Evolutionary conservation across 306 rosid species (phyloP).

Genomic region (Luffa aegyptiaca): DNA sequence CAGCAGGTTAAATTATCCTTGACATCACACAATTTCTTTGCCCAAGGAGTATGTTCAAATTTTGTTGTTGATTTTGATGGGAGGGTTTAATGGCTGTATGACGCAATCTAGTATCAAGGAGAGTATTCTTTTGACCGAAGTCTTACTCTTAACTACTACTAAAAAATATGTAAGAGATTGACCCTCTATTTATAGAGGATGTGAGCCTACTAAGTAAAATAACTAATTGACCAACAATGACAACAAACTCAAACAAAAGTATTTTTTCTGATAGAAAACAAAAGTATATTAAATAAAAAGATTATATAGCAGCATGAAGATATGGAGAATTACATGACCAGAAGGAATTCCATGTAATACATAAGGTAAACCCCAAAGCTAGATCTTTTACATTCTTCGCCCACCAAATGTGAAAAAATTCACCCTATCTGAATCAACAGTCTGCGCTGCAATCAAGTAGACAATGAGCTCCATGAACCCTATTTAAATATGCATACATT

Average conservation of each 20-base stretch:
- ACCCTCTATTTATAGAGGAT: background rate
- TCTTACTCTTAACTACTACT: background rate
- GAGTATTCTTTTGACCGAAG: background rate
- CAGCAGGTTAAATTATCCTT: background rate
- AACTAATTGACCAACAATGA: background rate
- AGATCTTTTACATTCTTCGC: background rate
- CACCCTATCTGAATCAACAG: background rate
- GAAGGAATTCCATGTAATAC: background rate
- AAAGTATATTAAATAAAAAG: background rate
- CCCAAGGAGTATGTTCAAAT: background rate
- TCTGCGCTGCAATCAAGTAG: background rate
- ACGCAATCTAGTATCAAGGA: background rate
- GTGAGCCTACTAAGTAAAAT: background rate
- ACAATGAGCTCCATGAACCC: background rate
- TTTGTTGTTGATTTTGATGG: background rate
- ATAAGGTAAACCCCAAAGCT: background rate
- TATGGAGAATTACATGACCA: background rate
- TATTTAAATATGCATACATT: background rate
- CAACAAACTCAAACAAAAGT: background rate
- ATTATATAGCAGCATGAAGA: background rate
- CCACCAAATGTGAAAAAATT: background rate
- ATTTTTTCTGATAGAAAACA: background rate
- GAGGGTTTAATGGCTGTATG: background rate
- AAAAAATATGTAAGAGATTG: background rate
- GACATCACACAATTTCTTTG: background rate